Base-by-base conservation (phyloP, 2,329 filamentous ascomycete genomes). In the Curvularia eragrostidis region DNA sequence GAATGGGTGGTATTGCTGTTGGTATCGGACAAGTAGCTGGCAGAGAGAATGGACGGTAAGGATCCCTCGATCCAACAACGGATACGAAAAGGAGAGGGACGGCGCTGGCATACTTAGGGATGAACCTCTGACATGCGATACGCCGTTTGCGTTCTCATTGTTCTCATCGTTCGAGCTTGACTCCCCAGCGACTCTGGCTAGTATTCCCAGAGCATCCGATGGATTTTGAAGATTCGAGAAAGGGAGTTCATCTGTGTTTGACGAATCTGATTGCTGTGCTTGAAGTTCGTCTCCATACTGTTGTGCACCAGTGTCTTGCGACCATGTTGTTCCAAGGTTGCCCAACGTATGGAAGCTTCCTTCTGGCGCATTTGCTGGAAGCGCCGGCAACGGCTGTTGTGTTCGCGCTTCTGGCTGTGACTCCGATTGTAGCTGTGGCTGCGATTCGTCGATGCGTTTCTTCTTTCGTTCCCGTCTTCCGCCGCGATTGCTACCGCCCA, bases 1-100 rank as follows among this genome's bases (percentile, higher is more conserved):
- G 76, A 88, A 91, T 0, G 87, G 86, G 66, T 91, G 88, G 63
- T 89, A 91, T 59, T 86, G 82, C 56, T 87, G 80, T 54, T 85
- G 85, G 64, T 89, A 90, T 26, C 87, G 85, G 38, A 78, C 74
- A 18, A 87, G 78, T 39, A 87, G 76, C 61, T 82, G 78, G 62
- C 81, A 82, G 34, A 87, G 77, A 18, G 81, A 82, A 13, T 80
- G 78, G 21, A 78, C 64, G 0, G 77, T 77, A 7, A 82, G 70
- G 6, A 73, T 67, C 5, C 79, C 80, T 19, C 77, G 72, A 34
- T 77, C 74, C 8, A 82, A 67, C 30, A 81, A 70, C 2, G 58
- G 77, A 69, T 77, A 85, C 0, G 78, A 72, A 80, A 67, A 71
- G 73, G 47, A 80, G 73, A 64, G 13, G 13, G 41, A 78, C 5